Base-by-base conservation (phyloP, 306 rosid species). In the Heteromeles arbutifolia region DNA sequence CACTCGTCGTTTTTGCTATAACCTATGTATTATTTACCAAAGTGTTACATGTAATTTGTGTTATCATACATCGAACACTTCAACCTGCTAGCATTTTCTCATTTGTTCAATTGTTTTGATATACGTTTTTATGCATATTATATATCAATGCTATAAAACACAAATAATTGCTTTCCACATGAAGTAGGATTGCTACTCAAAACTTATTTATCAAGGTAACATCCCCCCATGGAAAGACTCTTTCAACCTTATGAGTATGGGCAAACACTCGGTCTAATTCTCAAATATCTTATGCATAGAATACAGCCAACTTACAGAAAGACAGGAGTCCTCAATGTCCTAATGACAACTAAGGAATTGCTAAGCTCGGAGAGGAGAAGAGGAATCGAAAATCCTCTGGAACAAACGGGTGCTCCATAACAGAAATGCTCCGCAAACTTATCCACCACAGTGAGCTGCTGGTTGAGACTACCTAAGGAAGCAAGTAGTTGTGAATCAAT, bases 391-490 rank as follows among this genome's bases (percentile, higher is more conserved):
- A 74, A 64, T 70, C 84, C 69, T 88, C 79, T 81, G 65, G 26
- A 64, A 71, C 18, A 62, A 73, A 57, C 37, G 50, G 78, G 71
- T 79, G 75, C 82, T 56, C 53, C 22, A 81, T 75, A 15, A 74
- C 57, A 85, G 77, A 70, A 76, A 76, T 52, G 76, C 77, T 79
- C 77, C 82, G 73, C 86, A 77, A 82, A 74, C 76, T 67, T 73
- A 82, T 79, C 77, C 84, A 81, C 76, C 29, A 18, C 7, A 80
- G 52, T 73, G 57, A 39, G 88, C 86, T 28, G 53, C 77, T 21
- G 63, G 69, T 77, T 31, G 79, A 78, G 77, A 73, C 84, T 80
- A 78, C 87, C 90, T 76, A 86, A 17, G 76, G 78, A 76, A 73
- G 74, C 81, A 78, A 73, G 81, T 70, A 74, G 67, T 28, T 65